Evolutionary conservation across 108 stramenopile genomes (phyloP).

Genomic region (Aurantiochytrium sp.): DNA sequence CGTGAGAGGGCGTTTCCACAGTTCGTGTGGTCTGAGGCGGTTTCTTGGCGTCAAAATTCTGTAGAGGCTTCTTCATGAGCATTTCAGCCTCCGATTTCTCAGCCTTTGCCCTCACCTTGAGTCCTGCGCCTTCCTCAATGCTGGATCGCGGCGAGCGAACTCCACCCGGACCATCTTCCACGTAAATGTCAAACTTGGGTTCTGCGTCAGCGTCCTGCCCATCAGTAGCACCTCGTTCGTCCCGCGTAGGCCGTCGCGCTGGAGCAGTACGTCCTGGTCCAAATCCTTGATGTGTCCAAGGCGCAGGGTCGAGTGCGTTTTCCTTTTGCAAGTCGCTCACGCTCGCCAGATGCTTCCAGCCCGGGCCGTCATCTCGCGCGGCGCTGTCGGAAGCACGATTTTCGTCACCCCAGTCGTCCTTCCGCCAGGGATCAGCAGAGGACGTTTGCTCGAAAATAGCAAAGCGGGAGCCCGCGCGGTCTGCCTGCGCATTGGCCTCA

Average conservation of each 20-base stretch:
- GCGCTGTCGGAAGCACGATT: background rate
- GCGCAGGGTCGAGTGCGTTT: background rate
- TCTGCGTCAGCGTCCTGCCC: too few species aligned
- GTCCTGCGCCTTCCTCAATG: background rate
- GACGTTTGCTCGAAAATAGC: background rate
- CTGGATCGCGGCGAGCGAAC: background rate
- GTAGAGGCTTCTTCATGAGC: slow-evolving; percentile 19
- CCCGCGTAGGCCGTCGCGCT: too few species aligned
- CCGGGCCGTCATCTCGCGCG: background rate
- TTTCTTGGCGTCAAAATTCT: background rate
- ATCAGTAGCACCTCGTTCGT: background rate
- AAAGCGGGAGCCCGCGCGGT: background rate
- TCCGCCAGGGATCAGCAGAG: background rate
- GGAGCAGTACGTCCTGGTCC: background rate
- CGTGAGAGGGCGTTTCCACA: too few species aligned
- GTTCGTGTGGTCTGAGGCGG: background rate
- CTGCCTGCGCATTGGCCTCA: background rate
- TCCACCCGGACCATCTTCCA: background rate
- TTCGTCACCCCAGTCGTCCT: slow-evolving; percentile 3
- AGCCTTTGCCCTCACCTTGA: background rate
- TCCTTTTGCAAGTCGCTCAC: background rate
- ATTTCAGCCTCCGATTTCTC: background rate
- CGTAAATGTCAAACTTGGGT: background rate
- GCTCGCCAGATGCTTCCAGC: background rate
- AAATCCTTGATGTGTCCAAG: background rate